Evolutionary conservation across 225 moss, liverwort and hornwort genomes (phyloP), one percentile per base, ranked within the genome.

Genomic region (Climacium dendroides): DNA sequence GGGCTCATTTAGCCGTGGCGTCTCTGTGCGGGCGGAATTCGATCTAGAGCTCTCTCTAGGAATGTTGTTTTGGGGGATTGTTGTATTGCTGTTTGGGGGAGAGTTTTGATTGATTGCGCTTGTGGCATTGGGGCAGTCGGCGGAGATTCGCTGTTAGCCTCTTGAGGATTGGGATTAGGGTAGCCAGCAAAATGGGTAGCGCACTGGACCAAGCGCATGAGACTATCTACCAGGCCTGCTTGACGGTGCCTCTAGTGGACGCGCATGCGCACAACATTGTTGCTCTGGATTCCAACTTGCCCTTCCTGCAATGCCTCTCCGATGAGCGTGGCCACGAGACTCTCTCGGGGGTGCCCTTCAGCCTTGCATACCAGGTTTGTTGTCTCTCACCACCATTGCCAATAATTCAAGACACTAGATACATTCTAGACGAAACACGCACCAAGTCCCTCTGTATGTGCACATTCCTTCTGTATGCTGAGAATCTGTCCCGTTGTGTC

Each of bases 231-330:
- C 79, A 89, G 87, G 87, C 91, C 4, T 93, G 93, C 83, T 79
- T 87, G 85, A 87, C 85, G 69, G 90, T 90, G 84, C 91, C 93
- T 6, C 85, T 93, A 4, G 93, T 93, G 80, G 93, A 93, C 75
- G 93, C 93, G 53, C 93, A 93, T 39, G 93, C 93, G 1, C 93
- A 93, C 89, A 93, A 93, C 89, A 85, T 93, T 45, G 93, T 93
- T 28, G 91, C 93, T 7, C 80, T 93, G 19, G 93, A 91, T 69
- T 93, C 93, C 85, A 91, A 62, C 88, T 89, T 93, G 75, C 93
- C 93, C 63, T 93, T 93, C 69, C 71, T 93, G 90, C 93, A 87
- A 90, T 93, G 93, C 74, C 86, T 89, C 54, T 91, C 93, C 43
- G 93, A 93, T 24, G 91, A 91, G 85, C 93, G 93, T 43, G 93